Base-by-base conservation (phyloP, 2,329 filamentous ascomycete genomes). In the Ophiognomonia clavigignenti-juglandacearum region DNA sequence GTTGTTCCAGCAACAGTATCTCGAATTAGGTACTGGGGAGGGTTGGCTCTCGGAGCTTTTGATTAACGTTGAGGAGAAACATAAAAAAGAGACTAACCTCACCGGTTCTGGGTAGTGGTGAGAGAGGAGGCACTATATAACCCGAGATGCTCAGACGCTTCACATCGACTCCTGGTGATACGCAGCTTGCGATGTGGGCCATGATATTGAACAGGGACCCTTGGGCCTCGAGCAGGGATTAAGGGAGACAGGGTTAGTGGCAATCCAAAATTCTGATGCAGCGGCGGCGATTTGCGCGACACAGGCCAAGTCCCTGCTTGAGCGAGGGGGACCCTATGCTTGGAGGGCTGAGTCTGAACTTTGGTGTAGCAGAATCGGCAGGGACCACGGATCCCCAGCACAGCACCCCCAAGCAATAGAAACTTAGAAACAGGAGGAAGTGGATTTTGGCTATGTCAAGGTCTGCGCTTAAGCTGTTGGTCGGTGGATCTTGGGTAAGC, bases 181-280 rank as follows among this genome's bases (percentile, higher is more conserved):
- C 71, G 61, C 78, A 81, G 57, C 68, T 74, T 61, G 74, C 76
- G 64, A 83, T 82, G 63, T 83, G 80, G 65, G 78, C 77, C 79
- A 83, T 83, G 64, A n/a, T n/a, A n/a, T 54, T 56, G 57, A 52
- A 51, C 54, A 53, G 51, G 55, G 55, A 18, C 32, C 41, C 39
- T 23, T 36, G 36, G 24, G 34, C 39, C 39, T 45, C 24, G 43
- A 42, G 22, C 29, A 31, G 24, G 34, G 41, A 41, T 37, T 29
- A 44, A 26, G n/a, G 18, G 38, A 26, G 34, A 45, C 39, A 40
- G 41, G 32, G 47, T 37, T 40, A 48, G 35, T 49, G 47, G 27
- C 45, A 37, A 51, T 48, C 45, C 45, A 44, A 39, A 45, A 31
- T 39, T n/a, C 38, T 50, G 51, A 45, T 42, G 48, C 48, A 51